These are phyloP conservation scores for Scortechinia acanthostroma DNA, from an alignment of 2,329 filamentous ascomycete species.

Conservation along the genomic window DNA sequence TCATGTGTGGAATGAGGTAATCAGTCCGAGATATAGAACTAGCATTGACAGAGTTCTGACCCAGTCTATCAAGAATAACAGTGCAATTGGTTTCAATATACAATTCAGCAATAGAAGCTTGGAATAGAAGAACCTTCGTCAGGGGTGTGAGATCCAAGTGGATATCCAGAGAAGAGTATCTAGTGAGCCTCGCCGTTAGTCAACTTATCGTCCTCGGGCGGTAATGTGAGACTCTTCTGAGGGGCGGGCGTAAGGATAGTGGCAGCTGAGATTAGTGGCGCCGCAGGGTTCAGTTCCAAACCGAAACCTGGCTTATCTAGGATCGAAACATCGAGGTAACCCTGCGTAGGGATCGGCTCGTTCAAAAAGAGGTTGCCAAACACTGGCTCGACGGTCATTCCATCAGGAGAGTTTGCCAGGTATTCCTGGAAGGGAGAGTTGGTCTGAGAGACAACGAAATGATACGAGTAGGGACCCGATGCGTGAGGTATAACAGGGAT, in stretches of 20 bases:
- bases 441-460: conserved; percentile 5
- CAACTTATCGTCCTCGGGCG: background rate
- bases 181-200: background rate
- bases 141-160: too few relatives aligned
- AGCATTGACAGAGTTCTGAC: too few relatives aligned
- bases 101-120: too few relatives aligned
- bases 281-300: conserved; percentile 4
- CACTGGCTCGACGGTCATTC: conserved; percentile 3
- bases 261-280: background rate
- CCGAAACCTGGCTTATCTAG: conserved; percentile 4
- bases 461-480: conserved; percentile 5
- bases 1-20: too few relatives aligned
- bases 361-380: conserved; percentile 5
- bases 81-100: too few relatives aligned
- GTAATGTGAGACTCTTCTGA: background rate
- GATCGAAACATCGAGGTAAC: background rate
- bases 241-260: background rate
- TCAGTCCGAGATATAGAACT: too few relatives aligned
- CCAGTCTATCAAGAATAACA: too few relatives aligned
- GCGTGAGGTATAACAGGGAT: conserved; percentile 5
- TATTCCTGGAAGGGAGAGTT: conserved; percentile 6
- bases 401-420: conserved; percentile 5
- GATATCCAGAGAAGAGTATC: too few relatives aligned
- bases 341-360: conserved; percentile 4
- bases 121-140: too few relatives aligned